Base-by-base conservation (phyloP, 2,329 filamentous ascomycete species). In the Phoma sp. region DNA sequence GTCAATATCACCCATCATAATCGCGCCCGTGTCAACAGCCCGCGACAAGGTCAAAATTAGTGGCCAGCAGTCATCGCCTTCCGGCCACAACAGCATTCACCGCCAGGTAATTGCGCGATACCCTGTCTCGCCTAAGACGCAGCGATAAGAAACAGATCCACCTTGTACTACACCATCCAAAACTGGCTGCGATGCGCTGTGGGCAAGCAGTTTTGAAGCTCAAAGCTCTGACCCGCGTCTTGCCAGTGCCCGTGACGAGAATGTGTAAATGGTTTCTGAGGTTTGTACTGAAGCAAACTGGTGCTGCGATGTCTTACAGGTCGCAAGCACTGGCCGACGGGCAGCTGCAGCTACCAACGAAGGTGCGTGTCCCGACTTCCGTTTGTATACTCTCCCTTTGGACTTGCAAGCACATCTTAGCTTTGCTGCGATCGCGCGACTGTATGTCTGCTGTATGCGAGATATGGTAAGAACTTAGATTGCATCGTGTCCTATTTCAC, bases 1-100 rank as follows among this genome's bases (percentile, higher is more conserved):
- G 59, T 64, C 62, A 71, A 64, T 70, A 64, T 68, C 69, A 68
- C 68, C 58, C 60, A 62, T 65, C 59, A 64, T 73, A 60, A 64
- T 56, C 64, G 56, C 70, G 49, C 64, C 51, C 55, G 55, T 69
- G 66, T 67, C 70, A 64, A 48, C 70, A 67, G 63, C 64, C 61
- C 56, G 39, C 62, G 63, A 64, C 57, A 52, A 58, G 54, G 35
- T 63, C 63, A 58, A 52, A 62, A 57, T 57, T 66, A 57, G 52
- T 59, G 65, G 62, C 61, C 57, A 63, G 61, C 64, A 61, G 51
- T 63, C 58, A 58, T 58, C 65, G 61, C 62, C 58, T 25, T 59
- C 54, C 64, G 65, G 64, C 52, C 51, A 60, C 45, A 45, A 55
- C 58, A 63, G 57, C 61, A 63, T 50, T 58, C 38, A 45, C 54